A percentile compares a stretch with the other conserved stretches of the same genome.
These are phyloP conservation scores for Verticillium albo-atrum DNA, from an alignment of 2,329 filamentous ascomycete genomes.

Conservation along the genomic window DNA sequence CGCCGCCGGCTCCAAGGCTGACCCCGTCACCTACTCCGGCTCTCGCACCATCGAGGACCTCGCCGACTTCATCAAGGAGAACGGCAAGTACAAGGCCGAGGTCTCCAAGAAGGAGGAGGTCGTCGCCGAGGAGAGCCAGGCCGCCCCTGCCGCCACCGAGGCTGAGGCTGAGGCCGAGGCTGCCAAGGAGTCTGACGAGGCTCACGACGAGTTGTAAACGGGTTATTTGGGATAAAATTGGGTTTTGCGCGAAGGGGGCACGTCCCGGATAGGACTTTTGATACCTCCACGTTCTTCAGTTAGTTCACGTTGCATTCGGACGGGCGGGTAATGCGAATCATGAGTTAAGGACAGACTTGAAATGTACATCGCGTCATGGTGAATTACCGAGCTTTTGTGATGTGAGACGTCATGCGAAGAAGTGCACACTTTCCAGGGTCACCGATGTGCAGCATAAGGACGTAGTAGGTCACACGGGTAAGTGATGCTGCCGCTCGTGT, in stretches of 20 bases:
- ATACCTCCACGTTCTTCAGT: slow-evolving; percentile 14
- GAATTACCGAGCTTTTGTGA: neutral
- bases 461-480: neutral
- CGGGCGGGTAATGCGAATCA: slow-evolving; percentile 2
- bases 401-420: too few species aligned
- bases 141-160: slow-evolving; percentile 48
- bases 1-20: slow-evolving; percentile 82
- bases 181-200: slow-evolving; percentile 32
- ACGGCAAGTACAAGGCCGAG: slow-evolving; percentile 82
- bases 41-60: slow-evolving; percentile 88
- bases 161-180: slow-evolving; percentile 42
- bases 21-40: slow-evolving; percentile 82
- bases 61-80: slow-evolving; percentile 88
- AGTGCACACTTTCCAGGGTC: neutral
- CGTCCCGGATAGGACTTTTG: slow-evolving; percentile 12
- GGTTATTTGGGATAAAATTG: slow-evolving; percentile 9
- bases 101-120: slow-evolving; percentile 53
- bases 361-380: neutral
- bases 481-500: neutral
- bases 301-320: slow-evolving; percentile 2
- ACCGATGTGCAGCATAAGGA: too few species aligned
- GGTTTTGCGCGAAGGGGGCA: slow-evolving; percentile 9
- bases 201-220: slow-evolving; percentile 74
- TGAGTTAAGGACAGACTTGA: neutral
- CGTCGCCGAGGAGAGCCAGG: slow-evolving; percentile 45